A percentile compares a stretch with the other conserved stretches of the same genome.
Conservation (phyloP, 768 basidiomycete genomes). For the Suillus spraguei region DNA sequence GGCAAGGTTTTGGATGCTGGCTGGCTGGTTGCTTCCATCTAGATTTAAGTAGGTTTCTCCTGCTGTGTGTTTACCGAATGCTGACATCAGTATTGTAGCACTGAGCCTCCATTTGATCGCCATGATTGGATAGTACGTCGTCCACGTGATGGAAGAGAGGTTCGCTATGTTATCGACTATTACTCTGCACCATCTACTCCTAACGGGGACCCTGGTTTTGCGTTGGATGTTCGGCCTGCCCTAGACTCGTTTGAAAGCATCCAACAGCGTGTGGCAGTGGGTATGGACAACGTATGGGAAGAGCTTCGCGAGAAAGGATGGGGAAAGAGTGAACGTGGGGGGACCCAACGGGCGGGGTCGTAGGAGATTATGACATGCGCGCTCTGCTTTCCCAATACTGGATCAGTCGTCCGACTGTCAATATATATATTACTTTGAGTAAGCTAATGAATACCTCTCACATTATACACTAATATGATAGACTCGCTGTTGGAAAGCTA, state of each 20-base stretch:
- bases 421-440: neutral
- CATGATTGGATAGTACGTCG: slow-evolving; percentile 97
- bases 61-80: neutral
- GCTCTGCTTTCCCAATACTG: neutral
- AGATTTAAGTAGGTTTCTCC: slow-evolving; percentile 75
- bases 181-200: slow-evolving; percentile 90
- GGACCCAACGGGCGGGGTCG: neutral
- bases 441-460: slow-evolving; percentile 1
- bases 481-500: neutral
- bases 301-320: slow-evolving; percentile 34
- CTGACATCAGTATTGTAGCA: slow-evolving; percentile 44
- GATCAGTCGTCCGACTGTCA: neutral
- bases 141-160: slow-evolving; percentile 74
- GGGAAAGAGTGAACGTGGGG: slow-evolving; percentile 17
- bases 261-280: slow-evolving; percentile 69
- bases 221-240: slow-evolving; percentile 93
- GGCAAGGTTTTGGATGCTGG: slow-evolving; percentile 82
- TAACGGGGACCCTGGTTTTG: slow-evolving; percentile 94
- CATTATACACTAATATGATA: neutral
- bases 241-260: slow-evolving; percentile 82
- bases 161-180: slow-evolving; percentile 98
- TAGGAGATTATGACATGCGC: neutral
- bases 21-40: slow-evolving; percentile 87
- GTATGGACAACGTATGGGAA: slow-evolving; percentile 72
- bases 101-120: slow-evolving; percentile 93